Conservation (phyloP, 345 rosid genomes). For the Euphorbia tirucalli region DNA sequence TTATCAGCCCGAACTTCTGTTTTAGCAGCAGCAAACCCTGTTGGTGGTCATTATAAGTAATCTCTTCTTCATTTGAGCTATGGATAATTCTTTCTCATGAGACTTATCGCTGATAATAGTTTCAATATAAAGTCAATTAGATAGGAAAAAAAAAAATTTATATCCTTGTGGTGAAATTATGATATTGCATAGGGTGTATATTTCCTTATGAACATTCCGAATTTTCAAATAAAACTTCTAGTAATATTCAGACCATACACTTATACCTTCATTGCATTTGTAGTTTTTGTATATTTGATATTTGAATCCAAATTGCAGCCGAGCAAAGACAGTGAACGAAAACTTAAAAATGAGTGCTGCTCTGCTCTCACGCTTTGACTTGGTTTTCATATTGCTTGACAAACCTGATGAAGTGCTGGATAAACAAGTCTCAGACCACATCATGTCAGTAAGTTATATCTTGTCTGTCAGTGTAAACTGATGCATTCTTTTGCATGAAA, state of each 20-base stretch:
- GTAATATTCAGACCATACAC: background rate
- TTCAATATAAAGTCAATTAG: background rate
- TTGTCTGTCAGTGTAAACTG: slow-evolving; percentile 16
- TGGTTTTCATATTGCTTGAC: slow-evolving; percentile 94
- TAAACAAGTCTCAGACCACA: slow-evolving; percentile 89
- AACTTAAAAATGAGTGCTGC: slow-evolving; percentile 96
- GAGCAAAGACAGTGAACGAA: slow-evolving; percentile 96
- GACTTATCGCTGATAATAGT: background rate
- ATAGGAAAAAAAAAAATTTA: background rate
- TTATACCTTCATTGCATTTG: background rate
- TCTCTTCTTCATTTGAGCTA: slow-evolving; percentile 15
- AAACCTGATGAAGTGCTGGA: slow-evolving; percentile 91
- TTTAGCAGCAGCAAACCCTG: slow-evolving; percentile 98
- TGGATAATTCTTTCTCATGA: slow-evolving; percentile 1
- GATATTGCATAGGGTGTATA: background rate
- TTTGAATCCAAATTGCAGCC: slow-evolving; percentile 65
- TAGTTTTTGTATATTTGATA: slow-evolving; percentile 4
- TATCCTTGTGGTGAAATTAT: background rate
- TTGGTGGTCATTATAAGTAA: slow-evolving; percentile 97
- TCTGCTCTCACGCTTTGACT: slow-evolving; percentile 92
- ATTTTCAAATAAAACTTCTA: background rate
- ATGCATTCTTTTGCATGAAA: slow-evolving; percentile 12
- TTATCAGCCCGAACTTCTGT: slow-evolving; percentile 94
- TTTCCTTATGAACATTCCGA: background rate
- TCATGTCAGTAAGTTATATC: slow-evolving; percentile 80